Conservation (phyloP, 208 protist species). For the Strigomonas culicis region DNA sequence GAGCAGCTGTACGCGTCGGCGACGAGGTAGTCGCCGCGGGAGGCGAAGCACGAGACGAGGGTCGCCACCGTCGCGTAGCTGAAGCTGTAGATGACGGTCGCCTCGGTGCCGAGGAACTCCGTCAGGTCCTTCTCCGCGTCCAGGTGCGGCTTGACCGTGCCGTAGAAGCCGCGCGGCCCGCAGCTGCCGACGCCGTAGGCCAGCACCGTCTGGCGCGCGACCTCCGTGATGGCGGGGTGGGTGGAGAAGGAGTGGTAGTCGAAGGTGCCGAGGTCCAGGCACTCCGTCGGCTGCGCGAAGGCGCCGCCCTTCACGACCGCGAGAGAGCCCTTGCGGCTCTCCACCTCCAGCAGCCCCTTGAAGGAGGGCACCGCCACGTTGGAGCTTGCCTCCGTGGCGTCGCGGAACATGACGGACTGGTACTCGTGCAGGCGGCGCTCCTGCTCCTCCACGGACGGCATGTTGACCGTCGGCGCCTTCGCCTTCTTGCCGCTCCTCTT, state of each 20-base stretch:
- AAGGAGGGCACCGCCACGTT: constrained; percentile 44
- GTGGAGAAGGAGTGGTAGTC: constrained; percentile 94
- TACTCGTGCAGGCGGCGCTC: constrained; percentile 69
- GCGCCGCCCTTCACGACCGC: constrained; percentile 41
- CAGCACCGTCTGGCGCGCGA: constrained; percentile 79
- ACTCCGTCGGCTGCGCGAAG: constrained; percentile 33
- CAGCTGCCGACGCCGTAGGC: constrained; percentile 97
- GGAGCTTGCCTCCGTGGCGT: constrained; percentile 25
- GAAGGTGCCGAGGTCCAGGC: constrained; percentile 89
- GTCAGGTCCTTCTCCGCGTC: constrained; percentile 90
- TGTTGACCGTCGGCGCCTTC: constrained; percentile 20
- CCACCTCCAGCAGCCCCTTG: constrained; percentile 39
- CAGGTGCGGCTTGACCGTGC: constrained; percentile 96
- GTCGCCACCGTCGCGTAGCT: constrained; percentile 94
- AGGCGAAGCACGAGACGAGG: constrained; percentile 93
- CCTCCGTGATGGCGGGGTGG: constrained; percentile 67
- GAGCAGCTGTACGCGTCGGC: constrained; percentile 85
- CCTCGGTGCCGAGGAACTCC: constrained; percentile 86
- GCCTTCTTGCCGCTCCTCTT: constrained; percentile 8
- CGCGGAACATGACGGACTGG: constrained; percentile 52
- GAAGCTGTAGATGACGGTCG: constrained; percentile 94
- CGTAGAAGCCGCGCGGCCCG: constrained; percentile 97
- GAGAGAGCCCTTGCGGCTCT: constrained; percentile 48
- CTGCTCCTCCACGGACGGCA: constrained; percentile 77
- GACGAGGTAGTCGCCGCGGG: constrained; percentile 92